Conservation (phyloP, 176 grass and related monocot species). For the Juncus effusus region DNA sequence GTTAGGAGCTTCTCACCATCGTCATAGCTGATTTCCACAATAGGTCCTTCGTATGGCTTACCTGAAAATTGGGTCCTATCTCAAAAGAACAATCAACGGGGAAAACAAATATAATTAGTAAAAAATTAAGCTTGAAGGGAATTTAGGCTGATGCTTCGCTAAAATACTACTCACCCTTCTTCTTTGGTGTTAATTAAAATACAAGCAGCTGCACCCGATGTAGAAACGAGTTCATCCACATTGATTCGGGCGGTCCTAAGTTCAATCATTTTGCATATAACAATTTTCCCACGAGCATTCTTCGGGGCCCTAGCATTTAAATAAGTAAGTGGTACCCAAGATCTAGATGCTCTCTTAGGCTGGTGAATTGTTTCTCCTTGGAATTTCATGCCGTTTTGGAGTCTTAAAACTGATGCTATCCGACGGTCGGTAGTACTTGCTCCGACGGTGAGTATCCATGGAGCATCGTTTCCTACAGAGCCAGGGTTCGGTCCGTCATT, state of each 20-base stretch:
- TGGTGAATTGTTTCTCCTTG: conserved; percentile 27
- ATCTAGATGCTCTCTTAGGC: not conserved
- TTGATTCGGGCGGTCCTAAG: not conserved
- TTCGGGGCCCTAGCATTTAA: not conserved
- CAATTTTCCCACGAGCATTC: conserved; percentile 21
- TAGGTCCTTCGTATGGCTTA: conserved; percentile 19
- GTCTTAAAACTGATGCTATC: conserved; percentile 23
- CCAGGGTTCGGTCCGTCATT: conserved; percentile 21
- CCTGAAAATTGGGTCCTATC: not conserved
- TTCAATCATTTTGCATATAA: conserved; percentile 38
- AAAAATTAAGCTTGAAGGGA: too few species aligned
- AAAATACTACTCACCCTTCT: conserved; percentile 3
- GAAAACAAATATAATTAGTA: too few species aligned
- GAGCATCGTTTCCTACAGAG: conserved; percentile 1
- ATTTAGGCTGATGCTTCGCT: too few species aligned
- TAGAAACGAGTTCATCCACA: conserved; percentile 18
- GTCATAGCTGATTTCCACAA: conserved; percentile 28
- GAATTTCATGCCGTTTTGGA: conserved; percentile 37
- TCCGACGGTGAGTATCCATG: conserved; percentile 19
- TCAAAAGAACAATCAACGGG: too few species aligned
- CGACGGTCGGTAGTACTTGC: conserved; percentile 37
- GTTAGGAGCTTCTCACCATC: conserved; percentile 28
- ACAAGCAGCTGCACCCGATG: conserved; percentile 23
- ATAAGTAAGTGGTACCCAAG: conserved; percentile 26
- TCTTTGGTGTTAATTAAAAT: conserved; percentile 29